These are phyloP conservation scores for Rhynchospora tenuis DNA, from an alignment of 176 grass and related monocot genomes.

Conservation along the genomic window DNA sequence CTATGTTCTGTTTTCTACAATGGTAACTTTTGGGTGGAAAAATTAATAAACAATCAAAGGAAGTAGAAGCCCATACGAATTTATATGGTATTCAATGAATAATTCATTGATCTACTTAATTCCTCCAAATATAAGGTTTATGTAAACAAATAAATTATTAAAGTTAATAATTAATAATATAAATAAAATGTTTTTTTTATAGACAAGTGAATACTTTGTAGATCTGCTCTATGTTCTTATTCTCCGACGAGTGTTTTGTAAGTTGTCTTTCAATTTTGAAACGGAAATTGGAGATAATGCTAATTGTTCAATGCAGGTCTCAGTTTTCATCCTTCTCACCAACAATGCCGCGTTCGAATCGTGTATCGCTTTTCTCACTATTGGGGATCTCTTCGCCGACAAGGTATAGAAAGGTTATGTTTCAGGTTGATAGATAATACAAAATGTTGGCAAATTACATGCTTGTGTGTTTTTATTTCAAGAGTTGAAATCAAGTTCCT, in stretches of 20 bases:
- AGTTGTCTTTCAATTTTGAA: not conserved
- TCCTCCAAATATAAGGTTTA: not conserved
- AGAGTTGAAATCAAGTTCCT: not conserved
- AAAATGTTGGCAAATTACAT: not conserved
- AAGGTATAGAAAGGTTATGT: not conserved
- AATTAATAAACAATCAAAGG: not conserved
- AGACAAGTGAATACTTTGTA: not conserved
- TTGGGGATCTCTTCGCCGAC: not conserved
- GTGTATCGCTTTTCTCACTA: not conserved
- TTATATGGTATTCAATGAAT: not conserved
- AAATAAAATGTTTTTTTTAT: not conserved
- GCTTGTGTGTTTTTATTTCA: not conserved
- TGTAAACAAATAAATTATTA: not conserved
- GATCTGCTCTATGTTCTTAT: not conserved
- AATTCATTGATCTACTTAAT: not conserved
- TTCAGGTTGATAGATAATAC: not conserved
- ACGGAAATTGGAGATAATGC: not conserved
- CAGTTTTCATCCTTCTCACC: not conserved
- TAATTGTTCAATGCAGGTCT: conserved; percentile 4
- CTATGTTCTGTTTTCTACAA: not conserved
- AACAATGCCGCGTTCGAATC: not conserved
- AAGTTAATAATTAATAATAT: not conserved
- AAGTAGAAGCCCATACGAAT: not conserved
- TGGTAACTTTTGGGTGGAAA: not conserved
- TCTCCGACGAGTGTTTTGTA: not conserved